phyloP scores from a whole-genome alignment of 2,329 filamentous ascomycete species.

The Calonectria pteridis region DNA sequence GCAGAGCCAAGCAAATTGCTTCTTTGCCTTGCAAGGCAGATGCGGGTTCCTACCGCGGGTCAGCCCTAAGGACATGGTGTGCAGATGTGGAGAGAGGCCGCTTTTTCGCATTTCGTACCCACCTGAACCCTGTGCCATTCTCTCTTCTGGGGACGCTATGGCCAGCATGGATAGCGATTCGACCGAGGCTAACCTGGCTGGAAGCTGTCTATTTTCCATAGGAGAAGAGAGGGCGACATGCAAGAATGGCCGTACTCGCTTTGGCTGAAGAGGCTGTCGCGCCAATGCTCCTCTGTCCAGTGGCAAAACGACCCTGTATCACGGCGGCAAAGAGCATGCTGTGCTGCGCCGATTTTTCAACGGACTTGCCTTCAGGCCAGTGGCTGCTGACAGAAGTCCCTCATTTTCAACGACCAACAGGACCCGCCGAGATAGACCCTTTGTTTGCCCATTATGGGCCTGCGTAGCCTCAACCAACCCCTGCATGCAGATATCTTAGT shows the following conservation, averaged over 20 bases:
- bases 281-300: neutral
- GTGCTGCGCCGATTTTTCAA: neutral
- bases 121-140: neutral
- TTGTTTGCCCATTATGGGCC: neutral
- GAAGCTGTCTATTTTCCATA: no score
- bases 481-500: neutral
- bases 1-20: neutral
- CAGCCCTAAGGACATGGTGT: neutral
- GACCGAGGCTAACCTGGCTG: no score
- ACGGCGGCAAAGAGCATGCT: neutral
- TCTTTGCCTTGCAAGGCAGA: neutral
- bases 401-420: neutral
- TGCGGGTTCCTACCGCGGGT: neutral
- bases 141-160: neutral
- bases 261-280: neutral
- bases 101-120: slow-evolving; percentile 7
- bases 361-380: neutral
- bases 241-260: neutral
- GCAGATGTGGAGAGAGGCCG: neutral
- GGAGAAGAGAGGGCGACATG: no score
- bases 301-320: neutral
- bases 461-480: neutral
- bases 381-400: neutral
- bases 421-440: neutral
- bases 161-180: neutral